These are phyloP conservation scores for Euphrasia confusa DNA, from an alignment of 257 asterid genomes.

Conservation along the genomic window DNA sequence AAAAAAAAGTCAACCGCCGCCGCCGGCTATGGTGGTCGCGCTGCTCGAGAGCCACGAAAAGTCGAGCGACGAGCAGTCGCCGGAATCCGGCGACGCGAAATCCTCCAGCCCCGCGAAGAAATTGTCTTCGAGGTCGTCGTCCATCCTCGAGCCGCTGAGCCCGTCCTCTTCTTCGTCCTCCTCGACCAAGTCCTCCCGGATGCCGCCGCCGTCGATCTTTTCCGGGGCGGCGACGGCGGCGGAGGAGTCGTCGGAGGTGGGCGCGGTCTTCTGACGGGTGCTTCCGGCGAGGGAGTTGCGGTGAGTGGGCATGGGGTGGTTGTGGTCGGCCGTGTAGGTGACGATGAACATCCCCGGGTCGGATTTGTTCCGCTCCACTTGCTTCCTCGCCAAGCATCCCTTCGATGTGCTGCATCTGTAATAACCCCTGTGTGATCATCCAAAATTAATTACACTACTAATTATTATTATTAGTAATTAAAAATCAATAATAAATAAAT, in stretches of 20 bases:
- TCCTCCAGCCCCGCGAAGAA: constrained; percentile 80
- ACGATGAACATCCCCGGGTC: constrained; percentile 88
- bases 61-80: constrained; percentile 32
- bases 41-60: constrained; percentile 52
- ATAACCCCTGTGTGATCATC: constrained; percentile 56
- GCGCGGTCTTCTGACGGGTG: constrained; percentile 51
- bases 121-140: constrained; percentile 46
- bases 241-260: constrained; percentile 35
- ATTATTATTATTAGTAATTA: too few species aligned
- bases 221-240: constrained; percentile 35
- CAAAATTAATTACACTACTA: neutral
- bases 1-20: constrained; percentile 44
- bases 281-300: constrained; percentile 90
- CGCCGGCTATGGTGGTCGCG: constrained; percentile 55
- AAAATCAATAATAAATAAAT: too few species aligned
- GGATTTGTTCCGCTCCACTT: constrained; percentile 95
- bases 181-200: constrained; percentile 30
- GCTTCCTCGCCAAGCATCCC: constrained; percentile 89
- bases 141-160: constrained; percentile 37
- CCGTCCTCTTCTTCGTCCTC: constrained; percentile 39
- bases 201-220: constrained; percentile 40
- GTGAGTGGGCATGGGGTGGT: constrained; percentile 90
- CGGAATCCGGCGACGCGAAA: constrained; percentile 31
- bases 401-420: constrained; percentile 93
- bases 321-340: constrained; percentile 87